These are phyloP conservation scores for Malbranchea cinnamomea DNA, from an alignment of 2,329 filamentous ascomycete genomes.

Conservation along the genomic window DNA sequence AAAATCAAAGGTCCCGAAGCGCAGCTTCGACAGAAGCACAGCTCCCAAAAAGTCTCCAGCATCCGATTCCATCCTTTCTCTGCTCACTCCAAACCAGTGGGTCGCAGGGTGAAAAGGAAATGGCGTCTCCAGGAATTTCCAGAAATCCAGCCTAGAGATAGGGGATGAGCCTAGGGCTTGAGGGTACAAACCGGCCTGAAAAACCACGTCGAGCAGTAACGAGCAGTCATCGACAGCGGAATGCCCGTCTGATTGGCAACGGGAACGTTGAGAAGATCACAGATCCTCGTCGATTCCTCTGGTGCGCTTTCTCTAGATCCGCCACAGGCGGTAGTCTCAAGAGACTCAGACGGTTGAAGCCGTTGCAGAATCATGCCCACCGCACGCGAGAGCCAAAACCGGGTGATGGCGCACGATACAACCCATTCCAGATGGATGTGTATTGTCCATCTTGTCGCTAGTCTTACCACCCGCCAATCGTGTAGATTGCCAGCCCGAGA, in stretches of 20 bases:
- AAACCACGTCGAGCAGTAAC: no score
- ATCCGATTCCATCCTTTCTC: conserved; percentile 32
- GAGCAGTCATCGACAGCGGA: no score
- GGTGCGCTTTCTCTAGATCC: conserved; percentile 7
- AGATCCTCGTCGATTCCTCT: conserved; percentile 2
- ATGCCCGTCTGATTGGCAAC: no score
- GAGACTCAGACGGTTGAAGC: not conserved
- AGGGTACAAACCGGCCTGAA: no score
- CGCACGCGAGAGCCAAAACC: no score
- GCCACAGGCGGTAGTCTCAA: conserved; percentile 15
- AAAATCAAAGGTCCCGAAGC: conserved; percentile 20
- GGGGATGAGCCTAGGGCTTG: conserved; percentile 43
- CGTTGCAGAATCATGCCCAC: not conserved
- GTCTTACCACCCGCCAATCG: conserved; percentile 10
- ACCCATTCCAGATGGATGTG: conserved; percentile 24
- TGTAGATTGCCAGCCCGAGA: conserved; percentile 22
- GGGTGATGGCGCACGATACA: conserved; percentile 11
- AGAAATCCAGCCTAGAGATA: conserved; percentile 31
- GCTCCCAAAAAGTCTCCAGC: conserved; percentile 23
- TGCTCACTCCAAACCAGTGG: conserved; percentile 16
- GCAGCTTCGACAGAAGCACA: conserved; percentile 20
- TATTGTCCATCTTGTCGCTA: conserved; percentile 10
- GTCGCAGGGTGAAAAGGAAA: conserved; percentile 8
- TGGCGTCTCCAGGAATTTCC: conserved; percentile 22
- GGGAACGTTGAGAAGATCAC: no score